Evolutionary conservation across 257 asterid species (phyloP).

Genomic region (Gardenia jasminoides): DNA sequence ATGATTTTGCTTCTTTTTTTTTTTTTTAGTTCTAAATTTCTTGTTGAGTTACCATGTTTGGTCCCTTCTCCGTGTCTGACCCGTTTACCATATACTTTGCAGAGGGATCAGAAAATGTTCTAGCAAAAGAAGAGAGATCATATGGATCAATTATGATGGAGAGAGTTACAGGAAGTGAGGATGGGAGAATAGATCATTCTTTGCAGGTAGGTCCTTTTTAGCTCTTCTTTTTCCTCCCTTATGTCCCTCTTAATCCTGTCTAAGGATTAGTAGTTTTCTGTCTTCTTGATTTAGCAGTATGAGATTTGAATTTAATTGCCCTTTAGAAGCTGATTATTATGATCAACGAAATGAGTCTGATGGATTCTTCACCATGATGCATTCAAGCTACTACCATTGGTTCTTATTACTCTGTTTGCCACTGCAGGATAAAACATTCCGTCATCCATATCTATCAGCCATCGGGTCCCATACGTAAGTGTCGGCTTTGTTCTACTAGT

Average conservation of each 20-base stretch:
- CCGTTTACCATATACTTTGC: constrained; percentile 22
- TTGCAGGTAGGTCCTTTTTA: constrained; percentile 60
- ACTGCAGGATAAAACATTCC: constrained; percentile 91
- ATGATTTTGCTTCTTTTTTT: constrained; percentile 4
- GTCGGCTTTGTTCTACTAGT: neutral
- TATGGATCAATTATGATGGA: constrained; percentile 89
- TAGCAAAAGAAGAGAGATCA: constrained; percentile 64
- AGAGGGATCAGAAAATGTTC: constrained; percentile 59
- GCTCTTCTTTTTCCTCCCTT: no score
- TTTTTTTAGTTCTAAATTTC: neutral
- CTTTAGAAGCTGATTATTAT: neutral
- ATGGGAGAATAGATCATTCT: constrained; percentile 84
- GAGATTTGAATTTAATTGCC: neutral
- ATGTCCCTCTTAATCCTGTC: neutral
- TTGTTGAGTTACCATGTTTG: constrained; percentile 7
- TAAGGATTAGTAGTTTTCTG: neutral
- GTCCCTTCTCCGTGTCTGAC: constrained; percentile 4
- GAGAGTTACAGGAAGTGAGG: constrained; percentile 67
- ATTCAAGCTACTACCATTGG: neutral
- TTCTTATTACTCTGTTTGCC: constrained; percentile 10
- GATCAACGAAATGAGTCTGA: neutral
- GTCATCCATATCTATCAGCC: constrained; percentile 89
- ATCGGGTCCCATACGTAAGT: constrained; percentile 93
- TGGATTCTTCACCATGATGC: neutral
- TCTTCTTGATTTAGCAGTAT: neutral